Evolutionary conservation across 2,329 filamentous ascomycete species (phyloP).

Genomic region (Pseudogymnoascus sp.): DNA sequence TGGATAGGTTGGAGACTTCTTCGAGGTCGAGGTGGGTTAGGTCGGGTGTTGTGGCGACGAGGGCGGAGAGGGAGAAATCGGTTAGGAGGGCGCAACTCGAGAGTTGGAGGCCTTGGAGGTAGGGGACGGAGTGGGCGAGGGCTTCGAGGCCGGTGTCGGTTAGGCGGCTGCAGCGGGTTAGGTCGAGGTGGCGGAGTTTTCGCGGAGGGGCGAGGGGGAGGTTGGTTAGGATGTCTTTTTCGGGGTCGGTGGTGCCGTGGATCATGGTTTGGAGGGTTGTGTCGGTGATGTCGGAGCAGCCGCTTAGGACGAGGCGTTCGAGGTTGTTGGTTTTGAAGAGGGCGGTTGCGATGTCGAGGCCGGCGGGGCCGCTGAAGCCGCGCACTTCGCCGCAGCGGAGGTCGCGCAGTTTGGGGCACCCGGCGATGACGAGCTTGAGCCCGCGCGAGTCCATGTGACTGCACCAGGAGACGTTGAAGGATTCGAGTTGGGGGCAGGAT

Average conservation of each 20-base stretch:
- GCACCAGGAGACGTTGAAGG: conserved; percentile 90
- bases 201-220: conserved; percentile 69
- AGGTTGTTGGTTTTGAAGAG: conserved; percentile 76
- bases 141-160: conserved; percentile 65
- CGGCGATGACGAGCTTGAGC: conserved; percentile 62
- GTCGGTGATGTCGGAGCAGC: conserved; percentile 72
- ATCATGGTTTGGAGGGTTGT: conserved; percentile 65
- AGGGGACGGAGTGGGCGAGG: conserved; percentile 67
- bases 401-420: conserved; percentile 67
- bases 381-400: conserved; percentile 73
- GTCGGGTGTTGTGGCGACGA: conserved; percentile 67
- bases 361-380: conserved; percentile 56
- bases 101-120: conserved; percentile 75
- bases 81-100: conserved; percentile 69
- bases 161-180: conserved; percentile 70
- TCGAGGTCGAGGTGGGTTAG: conserved; percentile 87
- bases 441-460: conserved; percentile 73
- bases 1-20: conserved; percentile 71
- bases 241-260: conserved; percentile 60
- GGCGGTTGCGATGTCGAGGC: conserved; percentile 60
- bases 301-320: conserved; percentile 73
- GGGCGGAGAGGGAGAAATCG: conserved; percentile 62
- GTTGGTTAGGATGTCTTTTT: conserved; percentile 74
- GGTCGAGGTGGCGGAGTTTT: conserved; percentile 73
- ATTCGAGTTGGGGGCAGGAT: conserved; percentile 73